Base-by-base conservation (phyloP, 768 basidiomycete species). In the Leccinum arenicola region DNA sequence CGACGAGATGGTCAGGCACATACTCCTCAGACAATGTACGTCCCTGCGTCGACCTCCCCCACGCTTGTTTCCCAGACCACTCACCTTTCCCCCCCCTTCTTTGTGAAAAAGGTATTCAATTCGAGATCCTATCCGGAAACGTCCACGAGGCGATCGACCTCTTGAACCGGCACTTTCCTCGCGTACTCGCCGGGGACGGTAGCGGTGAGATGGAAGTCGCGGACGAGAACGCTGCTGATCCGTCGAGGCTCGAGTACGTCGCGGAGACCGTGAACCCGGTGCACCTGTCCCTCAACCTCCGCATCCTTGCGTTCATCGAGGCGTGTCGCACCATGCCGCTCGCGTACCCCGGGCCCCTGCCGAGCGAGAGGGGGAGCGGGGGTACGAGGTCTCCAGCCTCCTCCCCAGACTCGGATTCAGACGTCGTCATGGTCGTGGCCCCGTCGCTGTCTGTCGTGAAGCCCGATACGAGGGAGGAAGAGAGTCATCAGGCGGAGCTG, bases 221-320 rank as follows among this genome's bases (percentile, higher is more conserved):
- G 6, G 67, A 71, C 52, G 70, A 65, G 38, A 61, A 72, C 31
- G 55, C 56, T 55, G 56, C 56, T 54, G 59, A 76, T 66, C 60
- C 73, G 64, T 40, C 76, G 64, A 70, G 69, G 36, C 72, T 81
- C 47, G 73, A 80, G 57, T 88, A 84, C 62, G 70, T 82, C 21
- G 75, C 83, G 25, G 75, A 84, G 3, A 87, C 84, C 2, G 88
- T 93, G 6, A 80, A 88, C 50, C 88, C 93, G n/a, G 72, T 77
- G 2, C 91, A 94, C 65, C 79, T 96, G 54, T 77, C 78, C 17
- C 81, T 98, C 61, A 95, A 97, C 69, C 85, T 98, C 40, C 88
- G 88, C 52, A 91, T 97, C 51, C 86, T 90, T 45, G 83, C 84
- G 2, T 98, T 97, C 75, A 86, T 91, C 67, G 95, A 98, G 73